Evolutionary conservation across 2,329 filamentous ascomycete species (phyloP), one percentile per base, ranked within the genome.

Genomic region (Fusarium armeniacum): DNA sequence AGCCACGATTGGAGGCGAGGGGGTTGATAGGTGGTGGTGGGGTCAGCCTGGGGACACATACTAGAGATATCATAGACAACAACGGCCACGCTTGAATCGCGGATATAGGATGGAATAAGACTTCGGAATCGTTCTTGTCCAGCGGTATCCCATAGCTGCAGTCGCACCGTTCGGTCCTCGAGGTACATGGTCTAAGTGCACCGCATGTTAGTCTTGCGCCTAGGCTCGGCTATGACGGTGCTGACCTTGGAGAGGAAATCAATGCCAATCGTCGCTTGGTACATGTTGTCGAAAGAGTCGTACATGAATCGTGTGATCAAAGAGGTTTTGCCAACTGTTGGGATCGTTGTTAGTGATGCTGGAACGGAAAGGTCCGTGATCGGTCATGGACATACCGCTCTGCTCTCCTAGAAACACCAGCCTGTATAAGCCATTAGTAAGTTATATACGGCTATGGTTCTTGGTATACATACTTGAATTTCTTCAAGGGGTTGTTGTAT

Each of bases 281-380:
- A 99, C 87, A 95, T 98, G 84, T 97, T 98, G 86, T 99, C 96
- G 86, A 99, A 99, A 49, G 96, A 98, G 83, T 99, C 96, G 87
- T 99, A 99, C 96, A 99, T 99, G 86, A 99, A 99, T 71, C 96
- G 91, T 73, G 96, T 99, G 81, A 99, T 99, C 76, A 99, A 85
- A 67, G 96, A 99, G 33, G 96, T 99, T 85, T 99, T 99, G 79
- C 96, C 96, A 76, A 99, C 96, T 98, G 80, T 71, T 63, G 55
- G 55, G 51, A 50, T 65, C 36, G 49, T 45, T 47, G 51, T 79
- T 71, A 78, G 78, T 73, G 57, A 65, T 45, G 47, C 57, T 50
- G 57, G 55, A 53, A 59, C 49, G 55, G 58, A 59, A 22, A 58
- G 58, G 46, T 63, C 70, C 66, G 71, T 47, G 33, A 62, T 72